Conservation (phyloP, 116 monocot genomes). For the Phalaenopsis hybrid region DNA sequence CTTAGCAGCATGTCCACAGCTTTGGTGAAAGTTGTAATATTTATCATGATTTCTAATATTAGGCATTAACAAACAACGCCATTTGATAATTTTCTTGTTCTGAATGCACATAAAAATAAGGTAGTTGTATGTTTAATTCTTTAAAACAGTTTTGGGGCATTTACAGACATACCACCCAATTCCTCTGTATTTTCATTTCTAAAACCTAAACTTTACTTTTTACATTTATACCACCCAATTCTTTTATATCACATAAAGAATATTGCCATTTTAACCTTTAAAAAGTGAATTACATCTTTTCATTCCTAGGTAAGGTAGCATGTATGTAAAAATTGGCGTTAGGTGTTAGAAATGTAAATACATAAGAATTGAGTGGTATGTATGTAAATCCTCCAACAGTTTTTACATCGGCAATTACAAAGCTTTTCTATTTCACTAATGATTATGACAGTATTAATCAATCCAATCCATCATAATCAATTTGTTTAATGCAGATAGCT, state of each 20-base stretch:
- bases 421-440: not conserved
- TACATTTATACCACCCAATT: too few species aligned
- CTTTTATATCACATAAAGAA: too few species aligned
- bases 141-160: not conserved
- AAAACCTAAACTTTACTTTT: too few species aligned
- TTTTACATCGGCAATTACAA: not conserved
- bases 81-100: not conserved
- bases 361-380: too few species aligned
- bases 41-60: not conserved
- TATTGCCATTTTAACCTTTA: too few species aligned
- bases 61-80: not conserved
- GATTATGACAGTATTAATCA: not conserved
- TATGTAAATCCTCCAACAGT: too few species aligned
- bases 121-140: not conserved
- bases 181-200: too few species aligned
- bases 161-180: too few species aligned
- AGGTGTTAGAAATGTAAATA: too few species aligned
- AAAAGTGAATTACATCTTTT: too few species aligned
- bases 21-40: not conserved
- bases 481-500: slow-evolving; percentile 48
- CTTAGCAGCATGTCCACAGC: not conserved
- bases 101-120: not conserved
- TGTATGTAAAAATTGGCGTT: too few species aligned
- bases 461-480: not conserved
- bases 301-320: too few species aligned